Conservation (phyloP, 768 basidiomycete genomes). For the Mycena chlorophos region DNA sequence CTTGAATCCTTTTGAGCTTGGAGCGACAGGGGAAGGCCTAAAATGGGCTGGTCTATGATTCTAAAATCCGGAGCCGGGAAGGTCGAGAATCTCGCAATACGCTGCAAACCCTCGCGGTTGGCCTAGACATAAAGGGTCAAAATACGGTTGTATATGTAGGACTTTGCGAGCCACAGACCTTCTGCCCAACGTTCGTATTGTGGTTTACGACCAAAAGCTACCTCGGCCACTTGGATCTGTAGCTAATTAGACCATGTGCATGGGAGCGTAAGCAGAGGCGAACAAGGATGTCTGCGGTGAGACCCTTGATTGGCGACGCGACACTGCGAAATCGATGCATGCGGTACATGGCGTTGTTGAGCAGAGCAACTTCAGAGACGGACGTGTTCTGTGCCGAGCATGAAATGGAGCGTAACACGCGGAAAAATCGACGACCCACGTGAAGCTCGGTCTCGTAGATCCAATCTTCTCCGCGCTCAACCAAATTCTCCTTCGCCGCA, state of each 20-base stretch:
- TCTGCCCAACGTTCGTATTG: slow-evolving; percentile 60
- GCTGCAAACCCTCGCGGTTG: slow-evolving; percentile 40
- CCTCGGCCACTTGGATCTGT: slow-evolving; percentile 65
- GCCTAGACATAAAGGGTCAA: too few species aligned
- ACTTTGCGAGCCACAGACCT: too few species aligned
- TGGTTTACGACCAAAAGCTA: slow-evolving; percentile 56
- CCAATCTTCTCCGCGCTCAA: slow-evolving; percentile 68
- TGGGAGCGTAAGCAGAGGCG: slow-evolving; percentile 23
- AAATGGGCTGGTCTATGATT: neutral
- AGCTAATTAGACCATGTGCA: neutral
- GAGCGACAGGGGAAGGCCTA: neutral
- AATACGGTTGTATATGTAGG: too few species aligned
- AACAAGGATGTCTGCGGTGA: slow-evolving; percentile 83
- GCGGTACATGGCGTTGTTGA: slow-evolving; percentile 60
- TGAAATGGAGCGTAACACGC: neutral
- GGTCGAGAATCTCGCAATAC: slow-evolving; percentile 6
- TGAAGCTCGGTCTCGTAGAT: slow-evolving; percentile 71
- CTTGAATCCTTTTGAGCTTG: neutral
- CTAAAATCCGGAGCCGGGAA: slow-evolving; percentile 3
- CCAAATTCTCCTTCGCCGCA: slow-evolving; percentile 49
- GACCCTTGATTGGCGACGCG: slow-evolving; percentile 79
- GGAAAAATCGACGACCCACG: slow-evolving; percentile 43
- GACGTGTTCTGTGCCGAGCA: slow-evolving; percentile 48
- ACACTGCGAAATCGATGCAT: slow-evolving; percentile 82
- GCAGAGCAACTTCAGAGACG: slow-evolving; percentile 49